Conservation (phyloP, 1,284 basidiomycete species). For the Malassezia japonica region DNA sequence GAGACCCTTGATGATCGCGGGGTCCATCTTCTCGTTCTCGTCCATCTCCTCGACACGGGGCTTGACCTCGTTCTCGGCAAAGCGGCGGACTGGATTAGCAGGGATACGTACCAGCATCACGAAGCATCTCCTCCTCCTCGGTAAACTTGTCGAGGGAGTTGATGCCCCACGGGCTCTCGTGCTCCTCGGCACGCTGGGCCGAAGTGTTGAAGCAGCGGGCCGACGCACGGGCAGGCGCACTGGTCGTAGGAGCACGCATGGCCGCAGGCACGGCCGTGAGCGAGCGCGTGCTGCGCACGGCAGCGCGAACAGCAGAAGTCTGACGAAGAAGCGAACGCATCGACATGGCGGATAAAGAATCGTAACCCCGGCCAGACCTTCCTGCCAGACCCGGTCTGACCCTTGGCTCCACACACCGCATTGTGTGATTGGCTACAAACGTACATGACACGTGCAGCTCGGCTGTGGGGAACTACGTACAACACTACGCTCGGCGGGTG, state of each 20-base stretch:
- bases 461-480: too few species aligned
- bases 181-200: conserved; percentile 21
- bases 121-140: conserved; percentile 48
- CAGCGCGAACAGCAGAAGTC: conserved; percentile 1
- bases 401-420: too few species aligned
- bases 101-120: conserved; percentile 26
- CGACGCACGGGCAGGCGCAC: neutral
- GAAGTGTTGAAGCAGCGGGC: conserved; percentile 26
- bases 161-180: conserved; percentile 41
- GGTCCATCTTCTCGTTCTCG: conserved; percentile 91
- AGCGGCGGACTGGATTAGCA: conserved; percentile 50
- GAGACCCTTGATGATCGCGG: conserved; percentile 71
- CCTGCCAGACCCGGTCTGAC: too few species aligned
- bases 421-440: too few species aligned
- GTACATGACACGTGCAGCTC: too few species aligned
- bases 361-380: too few species aligned
- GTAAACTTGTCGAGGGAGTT: conserved; percentile 44
- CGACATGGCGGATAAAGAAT: neutral
- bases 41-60: conserved; percentile 96
- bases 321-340: conserved; percentile 1
- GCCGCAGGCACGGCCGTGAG: neutral
- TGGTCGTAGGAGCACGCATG: neutral
- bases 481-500: too few species aligned
- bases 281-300: neutral
- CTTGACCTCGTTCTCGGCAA: conserved; percentile 75